Evolutionary conservation across 805 yeast genomes (phyloP).

Genomic region (Torulaspora indica): DNA sequence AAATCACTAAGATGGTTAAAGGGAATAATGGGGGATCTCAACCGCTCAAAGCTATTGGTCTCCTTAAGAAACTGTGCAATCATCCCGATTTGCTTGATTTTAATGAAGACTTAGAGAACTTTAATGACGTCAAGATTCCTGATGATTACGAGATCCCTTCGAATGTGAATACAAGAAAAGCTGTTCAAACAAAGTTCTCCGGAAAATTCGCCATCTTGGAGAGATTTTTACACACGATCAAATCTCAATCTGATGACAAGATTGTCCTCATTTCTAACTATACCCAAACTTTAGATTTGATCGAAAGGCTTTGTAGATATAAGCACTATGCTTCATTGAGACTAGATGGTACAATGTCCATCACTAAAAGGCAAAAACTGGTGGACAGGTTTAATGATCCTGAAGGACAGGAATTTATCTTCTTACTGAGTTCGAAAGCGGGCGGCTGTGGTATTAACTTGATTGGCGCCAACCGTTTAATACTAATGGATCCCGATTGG

Average conservation of each 20-base stretch:
- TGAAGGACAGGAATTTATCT: constrained; percentile 76
- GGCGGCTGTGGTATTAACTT: constrained; percentile 98
- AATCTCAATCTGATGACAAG: constrained; percentile 82
- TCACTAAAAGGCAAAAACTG: constrained; percentile 85
- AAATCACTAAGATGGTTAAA: constrained; percentile 52
- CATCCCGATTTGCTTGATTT: constrained; percentile 84
- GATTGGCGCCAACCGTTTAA: constrained; percentile 90
- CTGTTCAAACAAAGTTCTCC: constrained; percentile 75
- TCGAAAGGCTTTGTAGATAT: constrained; percentile 77
- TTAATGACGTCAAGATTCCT: constrained; percentile 60
- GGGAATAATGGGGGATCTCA: constrained; percentile 39
- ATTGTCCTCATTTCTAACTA: constrained; percentile 92
- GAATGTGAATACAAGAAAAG: constrained; percentile 35
- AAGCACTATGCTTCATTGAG: constrained; percentile 73
- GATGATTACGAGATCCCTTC: constrained; percentile 51
- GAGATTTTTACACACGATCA: constrained; percentile 73
- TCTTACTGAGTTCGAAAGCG: constrained; percentile 87
- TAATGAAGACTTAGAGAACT: constrained; percentile 59
- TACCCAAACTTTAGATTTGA: constrained; percentile 87
- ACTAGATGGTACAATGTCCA: constrained; percentile 88
- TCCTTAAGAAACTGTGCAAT: constrained; percentile 84
- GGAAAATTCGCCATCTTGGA: constrained; percentile 85
- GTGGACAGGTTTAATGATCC: constrained; percentile 93
- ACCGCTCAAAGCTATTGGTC: constrained; percentile 84
- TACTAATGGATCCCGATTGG: constrained; percentile 92